Base-by-base conservation (phyloP, 179 eudicot genomes). In the Monotropa hypopitys region DNA sequence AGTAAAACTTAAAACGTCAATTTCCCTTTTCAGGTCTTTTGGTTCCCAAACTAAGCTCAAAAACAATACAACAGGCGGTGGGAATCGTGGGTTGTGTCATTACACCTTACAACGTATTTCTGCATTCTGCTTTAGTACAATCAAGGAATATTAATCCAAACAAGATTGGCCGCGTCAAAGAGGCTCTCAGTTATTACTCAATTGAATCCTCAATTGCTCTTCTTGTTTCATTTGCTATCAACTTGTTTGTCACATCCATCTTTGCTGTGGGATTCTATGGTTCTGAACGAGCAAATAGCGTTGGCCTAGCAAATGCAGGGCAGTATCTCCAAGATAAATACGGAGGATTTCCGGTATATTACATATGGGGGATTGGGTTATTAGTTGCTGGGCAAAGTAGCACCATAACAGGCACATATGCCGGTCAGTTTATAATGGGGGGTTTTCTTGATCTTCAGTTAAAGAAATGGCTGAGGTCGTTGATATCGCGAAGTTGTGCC, bases 361-460 rank as follows among this genome's bases (percentile, higher is more conserved):
- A 91, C 74, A 84, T 91, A 72, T 91, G 96, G 96, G 96, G 96
- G 11, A 83, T 91, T 42, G 96, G 96, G 33, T 76, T 91, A 43
- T 82, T 91, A 70, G 84, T 92, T n/a, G 93, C 96, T 4, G 96
- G 96, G 40, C 93, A 91, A 49, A 91, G 96, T 79, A 91, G 96
- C 78, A 91, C 96, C 2, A 87, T 90, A 79, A 76, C 98, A 2
- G 97, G 98, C 45, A 94, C 98, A 18, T 94, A 94, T 50, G 97
- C 98, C 0, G 97, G 97, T 10, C 94, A 94, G 79, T 94, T 94
- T 72, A 92, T 94, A 3, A 94, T 94, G 98, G 96, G 89, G 15
- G 93, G 91, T 67, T 91, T 91, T 82, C 88, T 91, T 2, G 68
- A 91, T 63, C 88, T 91, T 75, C 90, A 83, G 40, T 54, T 89